These are phyloP conservation scores for Casaregolazyma suthepensis DNA, from an alignment of 1,139 yeast genomes.

Conservation along the genomic window DNA sequence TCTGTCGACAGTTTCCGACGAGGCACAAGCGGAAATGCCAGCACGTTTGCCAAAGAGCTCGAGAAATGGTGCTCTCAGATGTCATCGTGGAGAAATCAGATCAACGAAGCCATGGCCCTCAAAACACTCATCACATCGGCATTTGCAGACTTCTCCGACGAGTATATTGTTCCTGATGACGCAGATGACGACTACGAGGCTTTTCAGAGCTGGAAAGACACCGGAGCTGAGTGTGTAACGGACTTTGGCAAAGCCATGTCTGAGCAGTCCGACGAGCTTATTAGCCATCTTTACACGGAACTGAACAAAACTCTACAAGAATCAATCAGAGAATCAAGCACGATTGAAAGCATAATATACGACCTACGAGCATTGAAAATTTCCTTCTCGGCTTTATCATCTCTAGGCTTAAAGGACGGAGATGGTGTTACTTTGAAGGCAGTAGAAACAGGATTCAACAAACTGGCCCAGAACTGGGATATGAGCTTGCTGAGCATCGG, in stretches of 20 bases:
- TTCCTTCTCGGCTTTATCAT: neutral
- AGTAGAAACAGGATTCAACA: neutral
- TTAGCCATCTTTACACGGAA: neutral
- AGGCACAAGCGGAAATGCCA: constrained; percentile 15
- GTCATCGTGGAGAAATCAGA: constrained; percentile 7
- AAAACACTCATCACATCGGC: constrained; percentile 8
- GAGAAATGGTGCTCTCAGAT: constrained; percentile 16
- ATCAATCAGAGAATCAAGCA: neutral
- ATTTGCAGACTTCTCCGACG: constrained; percentile 1
- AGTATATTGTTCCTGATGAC: constrained; percentile 5
- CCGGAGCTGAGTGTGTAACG: constrained; percentile 10
- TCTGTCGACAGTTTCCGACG: constrained; percentile 8
- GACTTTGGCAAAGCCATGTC: constrained; percentile 2
- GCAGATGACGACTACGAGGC: constrained; percentile 14
- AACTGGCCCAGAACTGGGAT: neutral
- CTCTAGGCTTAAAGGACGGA: constrained; percentile 2
- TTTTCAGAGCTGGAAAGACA: constrained; percentile 12
- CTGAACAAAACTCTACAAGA: neutral
- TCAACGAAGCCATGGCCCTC: constrained; percentile 14
- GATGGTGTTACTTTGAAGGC: neutral
- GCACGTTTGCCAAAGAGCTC: constrained; percentile 9
- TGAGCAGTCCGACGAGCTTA: neutral
- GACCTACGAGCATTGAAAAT: neutral
- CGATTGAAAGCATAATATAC: constrained; percentile 1
- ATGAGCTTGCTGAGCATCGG: neutral